These are phyloP conservation scores for Mimosa pudica DNA, from an alignment of 306 rosid genomes.

Conservation along the genomic window DNA sequence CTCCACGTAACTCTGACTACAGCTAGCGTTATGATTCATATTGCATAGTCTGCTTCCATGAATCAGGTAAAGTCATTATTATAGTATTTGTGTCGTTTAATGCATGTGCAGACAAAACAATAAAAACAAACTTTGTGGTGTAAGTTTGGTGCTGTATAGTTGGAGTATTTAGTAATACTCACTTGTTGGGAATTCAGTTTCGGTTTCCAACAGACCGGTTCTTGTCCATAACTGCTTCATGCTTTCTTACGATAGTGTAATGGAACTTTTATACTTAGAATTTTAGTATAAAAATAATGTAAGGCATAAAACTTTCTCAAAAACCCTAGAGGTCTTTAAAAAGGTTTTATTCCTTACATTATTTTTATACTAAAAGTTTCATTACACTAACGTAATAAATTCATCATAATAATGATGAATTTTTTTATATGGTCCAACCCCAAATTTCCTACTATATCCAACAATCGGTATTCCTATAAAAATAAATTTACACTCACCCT, in stretches of 20 bases:
- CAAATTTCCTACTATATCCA: no score
- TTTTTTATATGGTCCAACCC: no score
- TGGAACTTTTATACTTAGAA: background rate
- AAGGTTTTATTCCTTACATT: no score
- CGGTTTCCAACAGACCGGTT: background rate
- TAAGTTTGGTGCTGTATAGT: slow-evolving; percentile 3
- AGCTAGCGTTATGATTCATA: background rate
- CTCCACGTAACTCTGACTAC: background rate
- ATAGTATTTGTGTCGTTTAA: background rate
- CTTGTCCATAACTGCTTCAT: background rate
- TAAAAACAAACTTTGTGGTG: background rate
- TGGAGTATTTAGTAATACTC: background rate
- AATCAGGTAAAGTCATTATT: slow-evolving; percentile 12
- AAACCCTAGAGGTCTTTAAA: no score
- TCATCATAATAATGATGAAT: no score
- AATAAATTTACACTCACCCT: no score
- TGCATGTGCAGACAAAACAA: slow-evolving; percentile 18
- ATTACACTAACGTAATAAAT: no score
- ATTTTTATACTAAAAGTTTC: no score
- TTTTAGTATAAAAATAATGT: background rate
- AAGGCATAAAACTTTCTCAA: no score
- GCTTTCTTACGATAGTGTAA: background rate
- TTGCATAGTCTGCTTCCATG: background rate
- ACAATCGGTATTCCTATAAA: no score
- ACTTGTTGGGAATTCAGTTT: background rate